These are phyloP conservation scores for Solanum ossicruentum DNA, from an alignment of 257 asterid species.

Conservation along the genomic window DNA sequence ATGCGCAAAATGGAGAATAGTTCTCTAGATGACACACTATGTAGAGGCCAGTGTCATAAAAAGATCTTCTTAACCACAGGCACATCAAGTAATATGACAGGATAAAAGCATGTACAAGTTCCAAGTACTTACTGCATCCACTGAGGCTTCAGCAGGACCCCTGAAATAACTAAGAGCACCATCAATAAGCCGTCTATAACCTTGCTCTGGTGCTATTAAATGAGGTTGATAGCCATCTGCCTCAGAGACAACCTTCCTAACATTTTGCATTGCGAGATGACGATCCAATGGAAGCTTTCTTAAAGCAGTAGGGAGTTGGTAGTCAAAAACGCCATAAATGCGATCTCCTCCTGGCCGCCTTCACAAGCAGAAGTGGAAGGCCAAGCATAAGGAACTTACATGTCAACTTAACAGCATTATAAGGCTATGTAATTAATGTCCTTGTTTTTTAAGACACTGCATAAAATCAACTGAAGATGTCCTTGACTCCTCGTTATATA, in stretches of 20 bases:
- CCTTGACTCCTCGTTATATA: neutral
- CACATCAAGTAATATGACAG: neutral
- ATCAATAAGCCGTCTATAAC: slow-evolving; percentile 31
- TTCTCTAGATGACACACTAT: neutral
- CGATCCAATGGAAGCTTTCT: slow-evolving; percentile 31
- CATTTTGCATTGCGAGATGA: slow-evolving; percentile 25
- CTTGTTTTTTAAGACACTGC: neutral
- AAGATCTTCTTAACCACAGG: neutral
- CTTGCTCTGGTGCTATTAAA: slow-evolving; percentile 36
- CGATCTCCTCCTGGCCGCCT: slow-evolving; percentile 40
- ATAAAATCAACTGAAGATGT: neutral
- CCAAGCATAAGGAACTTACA: neutral
- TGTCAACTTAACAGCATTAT: neutral
- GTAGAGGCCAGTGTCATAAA: neutral
- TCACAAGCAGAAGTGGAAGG: neutral
- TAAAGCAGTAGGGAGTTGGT: slow-evolving; percentile 35
- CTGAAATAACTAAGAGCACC: slow-evolving; percentile 28
- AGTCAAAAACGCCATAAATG: slow-evolving; percentile 28
- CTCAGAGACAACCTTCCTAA: slow-evolving; percentile 25
- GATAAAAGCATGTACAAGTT: neutral
- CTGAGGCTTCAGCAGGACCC: slow-evolving; percentile 44
- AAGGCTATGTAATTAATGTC: neutral
- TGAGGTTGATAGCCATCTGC: slow-evolving; percentile 50
- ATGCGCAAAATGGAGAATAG: neutral
- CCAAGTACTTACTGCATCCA: slow-evolving; percentile 23